phyloP scores from a whole-genome alignment of 78 protist species.

The Trichosphaerium sp. region DNA sequence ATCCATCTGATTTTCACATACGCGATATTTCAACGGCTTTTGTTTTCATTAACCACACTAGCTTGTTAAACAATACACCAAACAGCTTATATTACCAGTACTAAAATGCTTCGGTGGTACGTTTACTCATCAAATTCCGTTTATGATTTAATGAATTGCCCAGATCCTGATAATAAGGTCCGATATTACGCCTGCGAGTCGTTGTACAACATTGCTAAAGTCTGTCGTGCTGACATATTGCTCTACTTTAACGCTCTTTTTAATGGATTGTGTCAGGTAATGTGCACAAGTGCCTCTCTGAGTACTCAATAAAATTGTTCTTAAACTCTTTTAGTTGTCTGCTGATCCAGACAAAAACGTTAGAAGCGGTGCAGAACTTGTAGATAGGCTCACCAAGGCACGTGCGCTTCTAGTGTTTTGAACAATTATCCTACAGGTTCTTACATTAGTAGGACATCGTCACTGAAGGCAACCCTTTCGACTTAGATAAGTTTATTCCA shows the following conservation, averaged over 20 bases:
- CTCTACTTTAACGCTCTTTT: constrained; percentile 73
- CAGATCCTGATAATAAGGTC: constrained; percentile 53
- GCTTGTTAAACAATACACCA: constrained; percentile 17
- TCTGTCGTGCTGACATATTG: constrained; percentile 52
- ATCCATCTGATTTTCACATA: background rate
- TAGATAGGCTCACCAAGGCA: constrained; percentile 73
- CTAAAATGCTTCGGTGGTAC: constrained; percentile 23
- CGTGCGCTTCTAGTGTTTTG: background rate
- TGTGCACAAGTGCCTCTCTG: background rate
- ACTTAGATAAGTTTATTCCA: constrained; percentile 44
- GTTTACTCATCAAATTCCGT: background rate
- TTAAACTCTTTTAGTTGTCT: constrained; percentile 18
- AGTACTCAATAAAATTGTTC: background rate
- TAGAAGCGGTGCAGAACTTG: constrained; percentile 70
- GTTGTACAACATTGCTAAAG: constrained; percentile 87
- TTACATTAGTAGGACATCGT: constrained; percentile 57
- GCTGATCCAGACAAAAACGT: constrained; percentile 82
- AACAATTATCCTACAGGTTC: background rate
- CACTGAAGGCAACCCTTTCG: constrained; percentile 59
- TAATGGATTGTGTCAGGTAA: constrained; percentile 71
- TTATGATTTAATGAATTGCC: constrained; percentile 6
- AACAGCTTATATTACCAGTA: constrained; percentile 66
- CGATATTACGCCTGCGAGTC: constrained; percentile 94
- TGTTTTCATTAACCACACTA: background rate
- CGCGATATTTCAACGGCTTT: background rate